These are phyloP conservation scores for Cicer pinnatifidum DNA, from an alignment of 306 rosid species.

Conservation along the genomic window DNA sequence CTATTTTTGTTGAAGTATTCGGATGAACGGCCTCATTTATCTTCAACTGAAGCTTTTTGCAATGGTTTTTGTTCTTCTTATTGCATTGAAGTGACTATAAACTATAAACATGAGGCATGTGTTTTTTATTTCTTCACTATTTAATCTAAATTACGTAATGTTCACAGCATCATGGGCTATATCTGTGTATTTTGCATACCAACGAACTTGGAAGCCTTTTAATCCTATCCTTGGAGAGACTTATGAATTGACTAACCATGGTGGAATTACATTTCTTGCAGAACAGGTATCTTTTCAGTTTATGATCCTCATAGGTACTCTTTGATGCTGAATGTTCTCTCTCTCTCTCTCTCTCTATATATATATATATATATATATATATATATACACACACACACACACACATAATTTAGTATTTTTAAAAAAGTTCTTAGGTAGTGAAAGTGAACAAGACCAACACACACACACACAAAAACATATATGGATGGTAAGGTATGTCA, in stretches of 20 bases:
- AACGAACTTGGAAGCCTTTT: conserved; percentile 96
- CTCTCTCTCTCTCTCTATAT: background rate
- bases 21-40: conserved; percentile 8
- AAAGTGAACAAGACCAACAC: no score
- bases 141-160: conserved; percentile 17
- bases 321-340: background rate
- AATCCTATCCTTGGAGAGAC: conserved; percentile 98
- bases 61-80: conserved; percentile 27
- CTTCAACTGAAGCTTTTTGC: conserved; percentile 7
- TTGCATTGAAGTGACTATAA: conserved; percentile 28
- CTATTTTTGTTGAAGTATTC: conserved; percentile 28
- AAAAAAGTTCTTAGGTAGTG: no score
- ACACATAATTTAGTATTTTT: no score
- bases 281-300: conserved; percentile 74
- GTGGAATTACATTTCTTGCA: conserved; percentile 74
- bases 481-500: background rate
- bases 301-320: conserved; percentile 28
- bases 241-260: conserved; percentile 79
- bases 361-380: no score
- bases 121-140: conserved; percentile 22
- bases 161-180: conserved; percentile 90
- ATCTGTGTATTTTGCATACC: conserved; percentile 90
- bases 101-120: background rate
- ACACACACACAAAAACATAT: no score
- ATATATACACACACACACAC: no score